phyloP scores from a whole-genome alignment of 1,139 yeast genomes.

The Saccharomyces pastorianus region DNA sequence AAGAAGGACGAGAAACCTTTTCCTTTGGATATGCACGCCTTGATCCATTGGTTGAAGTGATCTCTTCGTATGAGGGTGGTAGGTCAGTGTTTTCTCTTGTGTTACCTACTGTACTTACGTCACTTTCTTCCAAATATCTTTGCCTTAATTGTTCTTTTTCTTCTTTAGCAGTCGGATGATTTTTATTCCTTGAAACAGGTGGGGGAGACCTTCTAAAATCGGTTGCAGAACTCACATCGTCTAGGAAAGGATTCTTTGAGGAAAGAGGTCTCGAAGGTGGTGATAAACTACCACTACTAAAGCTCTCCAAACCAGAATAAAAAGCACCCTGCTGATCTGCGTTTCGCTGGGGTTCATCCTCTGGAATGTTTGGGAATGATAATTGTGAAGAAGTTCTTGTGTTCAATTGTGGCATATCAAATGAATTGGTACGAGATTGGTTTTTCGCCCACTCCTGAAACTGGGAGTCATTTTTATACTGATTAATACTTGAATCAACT shows the following conservation, averaged over 20 bases:
- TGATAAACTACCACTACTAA: slow-evolving; percentile 1
- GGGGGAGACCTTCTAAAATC: slow-evolving; percentile 8
- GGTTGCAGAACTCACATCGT: slow-evolving; percentile 12
- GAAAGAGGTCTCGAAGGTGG: neutral
- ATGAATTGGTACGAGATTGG: slow-evolving; percentile 3
- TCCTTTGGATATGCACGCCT: slow-evolving; percentile 18
- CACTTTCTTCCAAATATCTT: slow-evolving; percentile 18
- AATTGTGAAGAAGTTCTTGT: neutral
- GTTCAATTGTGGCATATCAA: slow-evolving; percentile 1
- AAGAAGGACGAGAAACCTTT: slow-evolving; percentile 8
- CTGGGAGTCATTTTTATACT: slow-evolving; percentile 21
- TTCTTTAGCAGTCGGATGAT: slow-evolving; percentile 30
- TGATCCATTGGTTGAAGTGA: slow-evolving; percentile 36
- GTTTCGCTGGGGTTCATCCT: neutral
- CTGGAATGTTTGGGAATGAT: neutral
- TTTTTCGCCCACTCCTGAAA: slow-evolving; percentile 43
- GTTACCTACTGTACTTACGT: slow-evolving; percentile 4
- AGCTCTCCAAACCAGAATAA: slow-evolving; percentile 1
- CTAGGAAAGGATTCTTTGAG: slow-evolving; percentile 29
- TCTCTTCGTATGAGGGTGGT: slow-evolving; percentile 66
- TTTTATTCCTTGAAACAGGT: slow-evolving; percentile 7
- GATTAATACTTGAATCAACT: slow-evolving; percentile 19
- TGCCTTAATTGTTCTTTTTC: slow-evolving; percentile 30
- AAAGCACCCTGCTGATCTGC: neutral
- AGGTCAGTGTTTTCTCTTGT: slow-evolving; percentile 11